Evolutionary conservation across 192 early-diverging fungal species (phyloP).

Genomic region (Coemansia sp.): DNA sequence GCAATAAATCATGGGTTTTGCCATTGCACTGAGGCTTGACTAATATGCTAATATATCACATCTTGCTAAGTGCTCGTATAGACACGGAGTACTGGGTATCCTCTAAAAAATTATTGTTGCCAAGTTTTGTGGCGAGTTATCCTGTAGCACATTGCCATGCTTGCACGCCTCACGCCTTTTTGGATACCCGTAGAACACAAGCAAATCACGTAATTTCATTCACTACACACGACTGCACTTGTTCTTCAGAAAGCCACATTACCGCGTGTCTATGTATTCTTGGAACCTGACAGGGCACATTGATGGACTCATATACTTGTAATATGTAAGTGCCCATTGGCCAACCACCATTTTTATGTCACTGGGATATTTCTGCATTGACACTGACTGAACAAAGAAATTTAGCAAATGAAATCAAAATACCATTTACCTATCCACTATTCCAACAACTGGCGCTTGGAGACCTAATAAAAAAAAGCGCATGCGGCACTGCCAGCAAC

Average conservation of each 20-base stretch:
- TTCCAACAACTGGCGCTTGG: not conserved
- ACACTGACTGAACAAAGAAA: not conserved
- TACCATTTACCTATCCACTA: not conserved
- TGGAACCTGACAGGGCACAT: not conserved
- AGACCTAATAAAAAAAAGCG: not conserved
- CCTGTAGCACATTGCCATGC: no score
- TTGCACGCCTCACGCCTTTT: no score
- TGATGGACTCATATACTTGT: not conserved
- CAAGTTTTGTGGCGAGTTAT: no score
- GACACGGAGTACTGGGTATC: no score
- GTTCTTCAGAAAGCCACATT: not conserved
- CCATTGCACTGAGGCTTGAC: no score
- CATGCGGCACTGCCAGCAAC: no score
- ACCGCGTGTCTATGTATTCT: not conserved
- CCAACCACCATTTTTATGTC: not conserved
- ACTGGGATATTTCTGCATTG: not conserved
- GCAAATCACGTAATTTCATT: not conserved
- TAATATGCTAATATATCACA: no score
- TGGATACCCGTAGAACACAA: no score
- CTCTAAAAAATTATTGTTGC: no score
- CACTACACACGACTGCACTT: not conserved
- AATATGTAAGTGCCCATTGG: not conserved
- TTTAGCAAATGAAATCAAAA: not conserved
- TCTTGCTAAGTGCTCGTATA: no score
- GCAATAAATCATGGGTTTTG: no score